Conservation (phyloP, 306 rosid genomes). For the Fragaria ananassa region DNA sequence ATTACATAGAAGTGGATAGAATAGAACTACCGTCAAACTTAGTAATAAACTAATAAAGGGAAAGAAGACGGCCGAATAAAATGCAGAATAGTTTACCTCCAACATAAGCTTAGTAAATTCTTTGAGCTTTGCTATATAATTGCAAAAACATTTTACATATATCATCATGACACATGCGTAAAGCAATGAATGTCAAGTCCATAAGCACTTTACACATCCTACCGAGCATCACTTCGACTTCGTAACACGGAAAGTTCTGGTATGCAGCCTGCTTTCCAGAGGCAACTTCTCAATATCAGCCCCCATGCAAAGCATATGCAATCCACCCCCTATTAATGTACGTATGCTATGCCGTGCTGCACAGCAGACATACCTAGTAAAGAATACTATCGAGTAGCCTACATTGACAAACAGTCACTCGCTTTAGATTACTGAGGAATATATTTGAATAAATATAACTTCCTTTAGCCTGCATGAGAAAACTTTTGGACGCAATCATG, state of each 20-base stretch:
- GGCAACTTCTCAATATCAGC: no score
- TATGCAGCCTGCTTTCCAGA: no score
- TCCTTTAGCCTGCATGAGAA: background rate
- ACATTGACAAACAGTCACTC: background rate
- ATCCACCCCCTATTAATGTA: no score
- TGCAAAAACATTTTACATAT: background rate
- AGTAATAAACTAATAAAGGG: background rate
- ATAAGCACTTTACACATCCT: background rate
- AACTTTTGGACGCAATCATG: constrained; percentile 22
- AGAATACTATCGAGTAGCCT: background rate
- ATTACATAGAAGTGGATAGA: no score
- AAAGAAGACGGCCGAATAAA: background rate
- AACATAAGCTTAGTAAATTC: background rate
- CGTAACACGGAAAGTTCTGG: background rate
- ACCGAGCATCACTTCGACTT: background rate
- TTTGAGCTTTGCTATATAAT: background rate
- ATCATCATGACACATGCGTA: background rate
- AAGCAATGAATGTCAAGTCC: background rate
- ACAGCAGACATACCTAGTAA: background rate
- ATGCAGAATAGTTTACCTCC: background rate
- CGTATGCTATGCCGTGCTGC: no score
- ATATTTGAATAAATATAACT: background rate
- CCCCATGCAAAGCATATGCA: no score
- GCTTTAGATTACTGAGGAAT: background rate
- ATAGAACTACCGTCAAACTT: no score